Evolutionary conservation across 2,329 filamentous ascomycete species (phyloP).

Genomic region (Aspergillus pseudoterreus): DNA sequence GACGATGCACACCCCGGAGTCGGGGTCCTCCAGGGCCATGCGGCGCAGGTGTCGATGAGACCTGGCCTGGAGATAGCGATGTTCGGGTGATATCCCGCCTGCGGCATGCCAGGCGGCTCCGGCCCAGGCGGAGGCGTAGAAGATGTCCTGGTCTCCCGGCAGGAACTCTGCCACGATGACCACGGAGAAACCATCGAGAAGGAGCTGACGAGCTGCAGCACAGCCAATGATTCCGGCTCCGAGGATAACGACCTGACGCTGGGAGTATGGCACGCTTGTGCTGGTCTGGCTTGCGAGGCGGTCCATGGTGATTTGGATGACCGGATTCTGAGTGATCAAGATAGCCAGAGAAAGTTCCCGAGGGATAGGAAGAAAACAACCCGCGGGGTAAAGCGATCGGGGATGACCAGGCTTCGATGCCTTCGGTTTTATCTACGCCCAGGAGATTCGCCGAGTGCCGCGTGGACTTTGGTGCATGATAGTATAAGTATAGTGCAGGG

Average conservation of each 20-base stretch:
- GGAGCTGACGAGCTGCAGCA: slow-evolving; percentile 32
- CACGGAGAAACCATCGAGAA: slow-evolving; percentile 33
- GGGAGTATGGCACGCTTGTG: slow-evolving; percentile 24
- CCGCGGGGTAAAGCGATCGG: neutral
- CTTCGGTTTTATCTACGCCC: neutral
- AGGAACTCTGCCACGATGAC: slow-evolving; percentile 35
- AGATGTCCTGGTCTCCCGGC: slow-evolving; percentile 34
- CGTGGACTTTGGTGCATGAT: too few relatives aligned
- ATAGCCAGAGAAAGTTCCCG: too few relatives aligned
- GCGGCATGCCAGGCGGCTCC: slow-evolving; percentile 40
- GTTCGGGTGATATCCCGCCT: slow-evolving; percentile 30
- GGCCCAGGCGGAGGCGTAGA: slow-evolving; percentile 39
- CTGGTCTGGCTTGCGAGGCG: slow-evolving; percentile 17
- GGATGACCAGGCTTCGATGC: neutral
- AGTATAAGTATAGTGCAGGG: too few relatives aligned
- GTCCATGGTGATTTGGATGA: neutral
- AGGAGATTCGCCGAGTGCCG: too few relatives aligned
- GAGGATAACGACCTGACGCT: slow-evolving; percentile 33
- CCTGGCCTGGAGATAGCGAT: slow-evolving; percentile 34
- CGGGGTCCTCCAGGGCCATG: slow-evolving; percentile 32
- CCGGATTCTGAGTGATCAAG: too few relatives aligned
- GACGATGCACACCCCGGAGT: slow-evolving; percentile 33
- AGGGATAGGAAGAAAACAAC: neutral
- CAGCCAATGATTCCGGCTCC: slow-evolving; percentile 42
- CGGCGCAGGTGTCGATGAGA: slow-evolving; percentile 32